phyloP scores from a whole-genome alignment of 805 yeast genomes.

The Sugiyamaella chiloensis region DNA sequence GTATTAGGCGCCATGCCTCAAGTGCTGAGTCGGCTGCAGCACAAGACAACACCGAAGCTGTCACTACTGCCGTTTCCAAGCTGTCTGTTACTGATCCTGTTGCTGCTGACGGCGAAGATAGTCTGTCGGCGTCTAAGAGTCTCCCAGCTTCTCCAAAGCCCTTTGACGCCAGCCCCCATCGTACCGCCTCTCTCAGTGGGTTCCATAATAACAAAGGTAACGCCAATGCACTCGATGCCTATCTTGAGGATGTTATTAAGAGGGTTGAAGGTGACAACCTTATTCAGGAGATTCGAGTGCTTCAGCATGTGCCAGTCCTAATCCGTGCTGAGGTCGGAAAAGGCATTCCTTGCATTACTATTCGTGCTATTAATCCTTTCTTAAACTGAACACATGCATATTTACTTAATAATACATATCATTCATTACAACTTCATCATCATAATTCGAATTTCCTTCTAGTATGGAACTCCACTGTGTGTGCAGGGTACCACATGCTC shows the following conservation, averaged over 20 bases:
- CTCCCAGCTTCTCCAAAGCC: constrained; percentile 31
- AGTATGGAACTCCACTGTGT: too few species aligned
- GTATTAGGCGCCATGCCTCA: constrained; percentile 71
- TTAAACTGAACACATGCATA: constrained; percentile 2
- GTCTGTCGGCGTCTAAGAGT: constrained; percentile 27
- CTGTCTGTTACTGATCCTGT: constrained; percentile 9
- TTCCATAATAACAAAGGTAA: constrained; percentile 20
- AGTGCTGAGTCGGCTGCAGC: constrained; percentile 66
- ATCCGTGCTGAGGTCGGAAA: constrained; percentile 90
- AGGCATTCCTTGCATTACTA: constrained; percentile 94
- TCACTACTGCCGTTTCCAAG: constrained; percentile 14
- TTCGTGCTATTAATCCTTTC: constrained; percentile 88
- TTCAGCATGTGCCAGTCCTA: constrained; percentile 76
- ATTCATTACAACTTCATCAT: too few species aligned
- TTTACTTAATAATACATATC: too few species aligned
- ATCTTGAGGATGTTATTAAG: constrained; percentile 53
- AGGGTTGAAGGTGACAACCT: constrained; percentile 58
- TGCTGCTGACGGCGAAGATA: constrained; percentile 6
- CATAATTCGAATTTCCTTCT: too few species aligned
- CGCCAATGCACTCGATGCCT: constrained; percentile 49
- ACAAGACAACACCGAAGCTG: constrained; percentile 33
- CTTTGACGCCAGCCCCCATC: constrained; percentile 21
- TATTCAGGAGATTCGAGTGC: constrained; percentile 79
- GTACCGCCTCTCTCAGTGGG: constrained; percentile 27
- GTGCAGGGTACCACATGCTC: too few species aligned